Evolutionary conservation across 192 early-diverging fungal genomes (phyloP).

Genomic region (Ambispora gerdemannii): DNA sequence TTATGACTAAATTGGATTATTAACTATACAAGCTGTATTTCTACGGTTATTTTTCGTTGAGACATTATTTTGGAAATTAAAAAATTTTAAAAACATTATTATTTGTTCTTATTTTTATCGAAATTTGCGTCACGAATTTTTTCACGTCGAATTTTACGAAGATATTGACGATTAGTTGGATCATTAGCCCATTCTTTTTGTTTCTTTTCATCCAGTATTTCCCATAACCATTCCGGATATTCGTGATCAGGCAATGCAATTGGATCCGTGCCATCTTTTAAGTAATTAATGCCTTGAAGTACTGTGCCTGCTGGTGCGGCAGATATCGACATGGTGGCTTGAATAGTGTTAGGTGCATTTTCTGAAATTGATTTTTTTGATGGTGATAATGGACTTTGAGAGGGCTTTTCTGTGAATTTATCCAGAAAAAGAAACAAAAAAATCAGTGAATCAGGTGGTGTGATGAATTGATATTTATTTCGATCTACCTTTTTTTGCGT

Average conservation of each 20-base stretch:
- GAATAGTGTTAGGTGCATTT: too few relatives aligned
- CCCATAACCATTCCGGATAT: constrained; percentile 96
- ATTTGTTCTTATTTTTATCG: constrained; percentile 27
- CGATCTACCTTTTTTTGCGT: too few relatives aligned
- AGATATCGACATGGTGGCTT: too few relatives aligned
- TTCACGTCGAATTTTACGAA: neutral
- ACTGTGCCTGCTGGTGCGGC: constrained; percentile 70
- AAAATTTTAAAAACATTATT: neutral
- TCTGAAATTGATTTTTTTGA: too few relatives aligned
- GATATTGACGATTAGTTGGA: neutral
- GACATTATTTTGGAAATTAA: neutral
- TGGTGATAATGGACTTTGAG: too few relatives aligned
- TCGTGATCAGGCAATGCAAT: constrained; percentile 78
- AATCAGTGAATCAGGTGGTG: too few relatives aligned
- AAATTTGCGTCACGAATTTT: constrained; percentile 22
- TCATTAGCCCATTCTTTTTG: neutral
- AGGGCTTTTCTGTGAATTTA: too few relatives aligned
- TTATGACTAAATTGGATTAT: too few relatives aligned
- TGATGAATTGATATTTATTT: too few relatives aligned
- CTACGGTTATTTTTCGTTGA: neutral
- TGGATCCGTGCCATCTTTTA: constrained; percentile 81
- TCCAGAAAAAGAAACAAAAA: too few relatives aligned
- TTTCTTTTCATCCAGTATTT: constrained; percentile 54
- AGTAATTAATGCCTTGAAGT: constrained; percentile 82
- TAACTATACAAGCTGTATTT: too few relatives aligned